phyloP scores from a whole-genome alignment of 2,329 filamentous ascomycete genomes.

The Alternaria infectoria region DNA sequence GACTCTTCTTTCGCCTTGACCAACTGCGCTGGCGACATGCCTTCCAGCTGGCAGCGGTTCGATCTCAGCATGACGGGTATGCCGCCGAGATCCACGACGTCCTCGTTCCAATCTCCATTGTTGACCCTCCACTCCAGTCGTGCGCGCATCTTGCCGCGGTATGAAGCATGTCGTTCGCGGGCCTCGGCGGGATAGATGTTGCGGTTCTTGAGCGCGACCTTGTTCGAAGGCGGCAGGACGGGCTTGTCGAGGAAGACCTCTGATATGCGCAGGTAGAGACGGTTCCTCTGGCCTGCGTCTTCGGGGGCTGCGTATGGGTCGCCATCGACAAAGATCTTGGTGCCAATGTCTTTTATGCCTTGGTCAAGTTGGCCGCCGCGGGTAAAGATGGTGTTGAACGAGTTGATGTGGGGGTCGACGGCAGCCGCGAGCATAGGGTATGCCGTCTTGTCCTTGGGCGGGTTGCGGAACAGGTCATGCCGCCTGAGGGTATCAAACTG shows the following conservation, averaged over 20 bases:
- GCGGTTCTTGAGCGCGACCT: constrained; percentile 77
- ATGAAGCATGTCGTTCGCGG: constrained; percentile 90
- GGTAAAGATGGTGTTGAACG: constrained; percentile 90
- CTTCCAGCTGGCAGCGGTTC: constrained; percentile 88
- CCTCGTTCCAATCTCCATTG: constrained; percentile 81
- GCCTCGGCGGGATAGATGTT: constrained; percentile 92
- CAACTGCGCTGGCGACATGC: constrained; percentile 79
- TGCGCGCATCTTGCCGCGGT: constrained; percentile 83
- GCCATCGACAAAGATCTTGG: constrained; percentile 85
- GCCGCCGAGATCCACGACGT: constrained; percentile 83
- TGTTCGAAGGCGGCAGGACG: constrained; percentile 79
- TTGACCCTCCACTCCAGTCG: constrained; percentile 88
- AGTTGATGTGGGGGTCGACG: constrained; percentile 91
- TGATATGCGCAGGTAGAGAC: constrained; percentile 77
- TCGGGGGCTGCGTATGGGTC: constrained; percentile 61
- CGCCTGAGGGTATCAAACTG: constrained; percentile 81
- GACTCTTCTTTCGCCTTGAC: constrained; percentile 92
- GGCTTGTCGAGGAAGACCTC: constrained; percentile 85
- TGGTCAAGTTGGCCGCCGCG: constrained; percentile 75
- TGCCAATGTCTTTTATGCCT: constrained; percentile 86
- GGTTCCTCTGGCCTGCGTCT: constrained; percentile 70
- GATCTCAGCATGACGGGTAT: constrained; percentile 77
- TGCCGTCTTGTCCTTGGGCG: constrained; percentile 83
- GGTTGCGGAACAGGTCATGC: constrained; percentile 86
- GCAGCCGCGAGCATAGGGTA: constrained; percentile 86